Evolutionary conservation across 768 basidiomycete species (phyloP).

Genomic region (Suillus placidus): DNA sequence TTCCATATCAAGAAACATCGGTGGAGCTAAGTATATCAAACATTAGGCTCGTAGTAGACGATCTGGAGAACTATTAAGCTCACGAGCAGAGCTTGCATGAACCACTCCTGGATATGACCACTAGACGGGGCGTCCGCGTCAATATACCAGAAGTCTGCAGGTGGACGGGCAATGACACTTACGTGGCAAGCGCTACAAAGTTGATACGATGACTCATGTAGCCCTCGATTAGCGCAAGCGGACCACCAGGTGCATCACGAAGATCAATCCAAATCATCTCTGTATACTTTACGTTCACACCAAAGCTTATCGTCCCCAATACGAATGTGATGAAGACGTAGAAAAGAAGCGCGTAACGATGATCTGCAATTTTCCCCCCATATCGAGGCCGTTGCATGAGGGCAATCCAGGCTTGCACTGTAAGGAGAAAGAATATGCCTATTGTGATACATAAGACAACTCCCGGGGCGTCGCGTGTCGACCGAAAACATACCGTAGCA

Average conservation of each 20-base stretch:
- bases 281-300: conserved; percentile 28
- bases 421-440: conserved; percentile 28
- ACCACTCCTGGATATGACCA: conserved; percentile 33
- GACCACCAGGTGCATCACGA: conserved; percentile 19
- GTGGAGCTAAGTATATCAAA: not conserved
- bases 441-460: not conserved
- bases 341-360: conserved; percentile 16
- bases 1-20: conserved; percentile 22
- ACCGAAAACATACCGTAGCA: conserved; percentile 21
- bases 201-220: conserved; percentile 24
- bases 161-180: conserved; percentile 7
- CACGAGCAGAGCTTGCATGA: conserved; percentile 30
- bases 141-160: not conserved
- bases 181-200: conserved; percentile 22
- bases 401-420: conserved; percentile 17
- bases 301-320: conserved; percentile 31
- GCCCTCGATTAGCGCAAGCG: conserved; percentile 17
- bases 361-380: not conserved
- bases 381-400: conserved; percentile 11
- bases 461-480: not conserved
- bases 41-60: not conserved
- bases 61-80: not conserved
- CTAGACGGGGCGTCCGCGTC: conserved; percentile 7
- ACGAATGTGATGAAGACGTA: conserved; percentile 31
- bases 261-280: conserved; percentile 37